Base-by-base conservation (phyloP, 257 asterid species). In the Ehretia macrophylla region DNA sequence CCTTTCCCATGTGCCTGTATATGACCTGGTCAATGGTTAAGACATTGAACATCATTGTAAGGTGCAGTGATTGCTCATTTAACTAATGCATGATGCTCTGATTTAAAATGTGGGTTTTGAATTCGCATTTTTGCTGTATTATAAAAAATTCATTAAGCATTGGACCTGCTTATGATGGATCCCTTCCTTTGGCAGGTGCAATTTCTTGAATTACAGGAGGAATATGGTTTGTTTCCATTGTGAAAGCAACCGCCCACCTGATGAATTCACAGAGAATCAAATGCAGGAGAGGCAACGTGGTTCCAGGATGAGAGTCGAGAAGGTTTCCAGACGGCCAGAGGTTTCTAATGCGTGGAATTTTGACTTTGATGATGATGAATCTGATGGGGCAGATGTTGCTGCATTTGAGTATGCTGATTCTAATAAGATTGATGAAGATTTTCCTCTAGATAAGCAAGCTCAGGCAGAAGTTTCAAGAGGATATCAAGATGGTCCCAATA, bases 351-450 rank as follows among this genome's bases (percentile, higher is more conserved):
- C 97, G 23, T 92, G 99, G 97, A 92, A 92, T 71, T 92, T 92
- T 59, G 94, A 92, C 72, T 92, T 92, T 72, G 99, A 92, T 55
- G 99, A 92, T 64, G 81, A 92, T 67, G 99, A 88, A 70, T 92
- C 99, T 14, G 99, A 88, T 74, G 99, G 99, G 40, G 97, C 99
- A 23, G 99, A 88, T 66, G 85, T 92, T 66, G 95, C 97, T 70
- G 75, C 95, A 45, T 92, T 92, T 49, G 99, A 92, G 81, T 60
- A 75, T 79, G 99, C 96, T 63, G 99, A 92, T 84, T 80, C 97
- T 59, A 74, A 20, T 63, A 86, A 67, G 74, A 55, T 60, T 60
- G 76, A 71, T 42, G 78, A 67, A 42, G 90, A 68, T 68, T 81
- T 79, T 56, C 77, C 81, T 58, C 70, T 47, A 14, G 74, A 66